Evolutionary conservation across 2,329 filamentous ascomycete genomes (phyloP).

Genomic region (Fusarium pseudoanthophilum): DNA sequence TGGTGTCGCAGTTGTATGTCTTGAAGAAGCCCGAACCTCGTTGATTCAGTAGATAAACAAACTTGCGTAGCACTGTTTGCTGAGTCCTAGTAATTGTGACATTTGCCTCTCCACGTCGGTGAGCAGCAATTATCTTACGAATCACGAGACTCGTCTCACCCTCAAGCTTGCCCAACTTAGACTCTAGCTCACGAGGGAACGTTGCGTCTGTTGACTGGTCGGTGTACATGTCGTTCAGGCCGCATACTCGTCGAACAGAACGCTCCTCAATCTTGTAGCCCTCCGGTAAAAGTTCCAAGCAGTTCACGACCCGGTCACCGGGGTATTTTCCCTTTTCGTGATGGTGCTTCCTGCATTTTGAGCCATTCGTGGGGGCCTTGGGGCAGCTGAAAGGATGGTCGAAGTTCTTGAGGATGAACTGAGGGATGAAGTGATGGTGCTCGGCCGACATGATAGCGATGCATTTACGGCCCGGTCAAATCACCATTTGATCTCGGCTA

Average conservation of each 20-base stretch:
- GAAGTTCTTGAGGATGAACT: neutral
- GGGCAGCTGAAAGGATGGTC: neutral
- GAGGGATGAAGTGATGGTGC: neutral
- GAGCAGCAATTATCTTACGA: neutral
- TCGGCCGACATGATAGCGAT: neutral
- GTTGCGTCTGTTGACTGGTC: fast-evolving
- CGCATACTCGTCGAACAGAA: neutral
- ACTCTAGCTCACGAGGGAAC: neutral
- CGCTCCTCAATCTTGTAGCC: neutral
- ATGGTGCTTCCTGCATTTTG: neutral
- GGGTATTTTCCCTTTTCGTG: neutral
- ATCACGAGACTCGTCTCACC: fast-evolving
- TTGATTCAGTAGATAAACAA: neutral
- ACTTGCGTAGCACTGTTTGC: neutral
- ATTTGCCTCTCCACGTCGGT: neutral
- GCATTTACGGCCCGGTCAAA: too few relatives aligned
- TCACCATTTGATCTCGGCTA: neutral
- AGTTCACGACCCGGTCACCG: fast-evolving
- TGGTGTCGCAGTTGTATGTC: neutral
- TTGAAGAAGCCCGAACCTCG: neutral
- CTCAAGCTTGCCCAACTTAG: fast-evolving
- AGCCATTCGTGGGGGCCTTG: neutral
- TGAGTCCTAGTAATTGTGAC: neutral
- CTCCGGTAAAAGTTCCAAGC: neutral
- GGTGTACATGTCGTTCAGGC: neutral